Percentiles rank a stretch among this genome's conserved stretches.
Evolutionary conservation across 495 filamentous ascomycete genomes (phyloP).

Genomic region (Annulohypoxylon maeteangense): DNA sequence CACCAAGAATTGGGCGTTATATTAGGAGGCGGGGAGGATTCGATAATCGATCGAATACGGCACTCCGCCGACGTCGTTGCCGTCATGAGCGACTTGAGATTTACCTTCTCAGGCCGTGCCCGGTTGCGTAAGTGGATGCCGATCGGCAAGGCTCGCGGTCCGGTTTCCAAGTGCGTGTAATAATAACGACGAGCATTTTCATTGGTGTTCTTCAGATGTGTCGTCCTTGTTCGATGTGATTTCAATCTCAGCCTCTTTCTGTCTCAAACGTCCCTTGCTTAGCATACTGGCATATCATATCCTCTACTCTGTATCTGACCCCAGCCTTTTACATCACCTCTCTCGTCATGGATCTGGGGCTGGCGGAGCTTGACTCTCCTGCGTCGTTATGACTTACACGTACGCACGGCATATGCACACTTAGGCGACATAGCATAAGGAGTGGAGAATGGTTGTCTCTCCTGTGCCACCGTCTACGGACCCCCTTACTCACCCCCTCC

Average conservation of each 20-base stretch:
- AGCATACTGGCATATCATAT: slow-evolving; percentile 29
- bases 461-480: slow-evolving; percentile 11
- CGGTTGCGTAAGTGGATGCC: slow-evolving; percentile 40
- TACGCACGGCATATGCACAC: slow-evolving; percentile 12
- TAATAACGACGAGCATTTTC: slow-evolving; percentile 12
- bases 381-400: slow-evolving; percentile 11
- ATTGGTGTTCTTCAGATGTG: slow-evolving; percentile 26
- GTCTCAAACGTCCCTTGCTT: slow-evolving; percentile 23
- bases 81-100: slow-evolving; percentile 40
- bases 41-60: slow-evolving; percentile 24
- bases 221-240: slow-evolving; percentile 20
- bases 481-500: slow-evolving; percentile 7
- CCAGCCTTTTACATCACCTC: slow-evolving; percentile 32
- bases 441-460: not conserved
- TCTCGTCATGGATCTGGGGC: slow-evolving; percentile 4
- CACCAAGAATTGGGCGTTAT: not conserved
- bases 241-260: slow-evolving; percentile 31
- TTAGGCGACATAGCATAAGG: not conserved
- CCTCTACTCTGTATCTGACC: not conserved
- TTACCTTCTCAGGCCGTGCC: slow-evolving; percentile 13
- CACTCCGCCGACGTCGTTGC: slow-evolving; percentile 21
- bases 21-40: slow-evolving; percentile 15
- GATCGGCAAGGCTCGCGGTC: slow-evolving; percentile 29
- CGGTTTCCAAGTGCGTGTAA: slow-evolving; percentile 27
- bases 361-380: slow-evolving; percentile 4